These are phyloP conservation scores for Adansonia digitata DNA, from an alignment of 345 rosid genomes.

Conservation along the genomic window DNA sequence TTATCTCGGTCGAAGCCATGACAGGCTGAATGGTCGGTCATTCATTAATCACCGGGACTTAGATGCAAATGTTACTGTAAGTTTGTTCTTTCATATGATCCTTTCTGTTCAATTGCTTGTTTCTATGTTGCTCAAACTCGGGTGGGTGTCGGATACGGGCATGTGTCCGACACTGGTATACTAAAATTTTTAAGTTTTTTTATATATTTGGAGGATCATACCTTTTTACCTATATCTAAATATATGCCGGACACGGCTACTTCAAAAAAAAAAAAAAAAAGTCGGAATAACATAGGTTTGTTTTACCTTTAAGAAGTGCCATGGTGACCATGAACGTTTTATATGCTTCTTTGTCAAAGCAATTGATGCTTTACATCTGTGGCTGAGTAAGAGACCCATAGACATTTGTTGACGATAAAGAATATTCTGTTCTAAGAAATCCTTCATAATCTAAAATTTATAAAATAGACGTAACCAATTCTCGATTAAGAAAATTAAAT, in stretches of 20 bases:
- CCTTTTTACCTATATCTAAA: too few relatives aligned
- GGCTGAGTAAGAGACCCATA: not conserved
- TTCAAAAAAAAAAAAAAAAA: too few relatives aligned
- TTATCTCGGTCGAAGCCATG: slow-evolving; percentile 71
- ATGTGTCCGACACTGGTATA: too few relatives aligned
- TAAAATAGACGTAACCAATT: not conserved
- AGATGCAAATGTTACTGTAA: slow-evolving; percentile 94
- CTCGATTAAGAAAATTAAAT: not conserved
- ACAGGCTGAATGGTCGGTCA: slow-evolving; percentile 68
- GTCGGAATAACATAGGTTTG: too few relatives aligned
- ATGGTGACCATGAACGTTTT: not conserved
- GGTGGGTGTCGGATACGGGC: too few relatives aligned
- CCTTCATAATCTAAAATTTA: not conserved
- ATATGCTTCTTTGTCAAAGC: not conserved
- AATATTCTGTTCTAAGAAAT: not conserved
- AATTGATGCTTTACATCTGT: not conserved
- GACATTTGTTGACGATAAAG: not conserved
- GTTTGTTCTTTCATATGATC: slow-evolving; percentile 22
- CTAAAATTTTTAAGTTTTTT: too few relatives aligned
- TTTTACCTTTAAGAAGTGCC: slow-evolving; percentile 4
- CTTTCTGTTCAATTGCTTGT: slow-evolving; percentile 7
- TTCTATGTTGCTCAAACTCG: too few relatives aligned
- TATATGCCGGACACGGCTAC: too few relatives aligned
- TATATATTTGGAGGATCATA: too few relatives aligned
- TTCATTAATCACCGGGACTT: slow-evolving; percentile 73